Base-by-base conservation (phyloP, 2,329 filamentous ascomycete species). In the Fusarium mexicanum region DNA sequence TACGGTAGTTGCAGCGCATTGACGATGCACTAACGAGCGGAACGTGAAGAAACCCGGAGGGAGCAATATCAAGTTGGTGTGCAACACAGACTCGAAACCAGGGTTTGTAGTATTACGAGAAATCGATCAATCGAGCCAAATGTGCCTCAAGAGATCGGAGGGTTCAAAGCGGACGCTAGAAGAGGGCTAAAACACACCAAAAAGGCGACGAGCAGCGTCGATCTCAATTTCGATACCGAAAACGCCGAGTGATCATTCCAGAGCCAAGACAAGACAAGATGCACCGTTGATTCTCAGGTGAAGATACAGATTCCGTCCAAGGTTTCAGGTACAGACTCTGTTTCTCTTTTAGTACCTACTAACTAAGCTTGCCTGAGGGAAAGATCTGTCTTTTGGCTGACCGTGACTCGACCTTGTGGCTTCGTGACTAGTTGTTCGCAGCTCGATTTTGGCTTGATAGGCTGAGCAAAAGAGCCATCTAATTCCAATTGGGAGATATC, bases 141-240 rank as follows among this genome's bases (percentile, higher is more conserved):
- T 60, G 38, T 54, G 48, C 64, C 48, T 44, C 59, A 72, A 69
- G 47, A 64, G 64, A 74, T 74, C 72, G 64, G 40, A 63, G 53
- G 44, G 51, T 62, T 65, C 71, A 60, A 54, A 59, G 51, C 55
- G 48, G 57, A 51, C 71, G 31, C 71, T 61, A 71, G 43, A 33
- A 29, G 53, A 55, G 48, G 54, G 54, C 54, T 64, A 66, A 58
- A 65, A 54, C 58, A 58, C 50, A 64, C 72, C 38, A 66, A 75
- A 74, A 55, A 43, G 40, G 64, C 43, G 64, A 61, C 43, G 60
- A 44, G 43, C 38, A 63, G 61, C 22, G 72, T 20, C 50, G 72
- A 74, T 74, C 72, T 57, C 61, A 73, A 70, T 75, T 64, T 55
- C 61, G 69, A 61, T 75, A 55, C 60, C 72, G 72, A 64, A 62